A percentile compares a stretch with the other conserved stretches of the same genome.
These are phyloP conservation scores for Bryum argenteum DNA, from an alignment of 225 moss, liverwort and hornwort genomes.

Conservation along the genomic window DNA sequence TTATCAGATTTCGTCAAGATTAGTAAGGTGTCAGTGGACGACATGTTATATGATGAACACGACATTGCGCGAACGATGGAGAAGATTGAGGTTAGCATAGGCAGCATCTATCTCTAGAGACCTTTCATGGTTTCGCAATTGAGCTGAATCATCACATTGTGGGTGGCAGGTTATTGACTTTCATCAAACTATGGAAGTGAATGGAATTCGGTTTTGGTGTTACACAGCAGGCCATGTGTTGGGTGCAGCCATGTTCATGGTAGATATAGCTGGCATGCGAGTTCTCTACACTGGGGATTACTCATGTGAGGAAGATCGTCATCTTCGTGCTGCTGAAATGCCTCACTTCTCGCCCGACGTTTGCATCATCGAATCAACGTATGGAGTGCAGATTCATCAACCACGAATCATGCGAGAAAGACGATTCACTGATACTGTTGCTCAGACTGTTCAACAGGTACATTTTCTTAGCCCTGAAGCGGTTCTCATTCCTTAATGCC, in stretches of 20 bases:
- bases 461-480: too few species aligned
- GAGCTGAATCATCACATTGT: neutral
- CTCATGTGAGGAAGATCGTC: slow-evolving; percentile 93
- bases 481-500: slow-evolving; percentile 5
- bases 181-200: slow-evolving; percentile 99
- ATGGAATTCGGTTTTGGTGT: slow-evolving; percentile 97
- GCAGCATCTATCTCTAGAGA: neutral
- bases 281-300: slow-evolving; percentile 98
- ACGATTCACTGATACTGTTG: slow-evolving; percentile 87
- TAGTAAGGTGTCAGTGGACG: slow-evolving; percentile 88
- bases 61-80: slow-evolving; percentile 90
- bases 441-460: slow-evolving; percentile 84
- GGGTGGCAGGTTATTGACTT: slow-evolving; percentile 87
- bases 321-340: slow-evolving; percentile 96
- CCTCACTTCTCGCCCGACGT: slow-evolving; percentile 95
- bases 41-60: slow-evolving; percentile 96
- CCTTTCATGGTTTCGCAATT: slow-evolving; percentile 19
- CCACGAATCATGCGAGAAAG: slow-evolving; percentile 80
- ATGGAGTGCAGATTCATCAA: slow-evolving; percentile 94
- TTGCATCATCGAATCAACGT: slow-evolving; percentile 97
- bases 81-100: slow-evolving; percentile 77
- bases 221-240: slow-evolving; percentile 96
- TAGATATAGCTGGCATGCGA: slow-evolving; percentile 93
- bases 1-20: slow-evolving; percentile 93
- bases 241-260: slow-evolving; percentile 99